phyloP scores from a whole-genome alignment of 352 stramenopile species.

The Globisporangium canariense region DNA sequence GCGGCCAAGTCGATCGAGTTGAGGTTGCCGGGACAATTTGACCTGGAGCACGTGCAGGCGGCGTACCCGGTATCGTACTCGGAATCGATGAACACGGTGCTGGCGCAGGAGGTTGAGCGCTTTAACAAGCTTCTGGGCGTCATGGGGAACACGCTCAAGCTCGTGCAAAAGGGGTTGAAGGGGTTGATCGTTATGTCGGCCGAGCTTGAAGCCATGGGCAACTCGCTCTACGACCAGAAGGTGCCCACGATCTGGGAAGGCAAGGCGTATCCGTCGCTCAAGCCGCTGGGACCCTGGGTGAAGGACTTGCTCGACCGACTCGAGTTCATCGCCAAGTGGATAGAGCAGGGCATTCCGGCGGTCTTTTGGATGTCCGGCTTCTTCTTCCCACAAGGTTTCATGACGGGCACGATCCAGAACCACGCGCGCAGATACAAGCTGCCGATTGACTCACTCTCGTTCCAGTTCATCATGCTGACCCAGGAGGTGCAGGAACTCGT shows the following conservation, averaged over 20 bases:
- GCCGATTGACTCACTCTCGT: constrained; percentile 91
- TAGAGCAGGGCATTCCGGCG: constrained; percentile 65
- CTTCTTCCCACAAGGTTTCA: constrained; percentile 91
- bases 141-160: constrained; percentile 63
- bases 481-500: constrained; percentile 53
- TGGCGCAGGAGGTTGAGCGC: constrained; percentile 85
- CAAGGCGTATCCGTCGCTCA: constrained; percentile 90
- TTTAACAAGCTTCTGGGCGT: constrained; percentile 79
- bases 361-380: constrained; percentile 92
- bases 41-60: constrained; percentile 73
- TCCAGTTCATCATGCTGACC: constrained; percentile 82
- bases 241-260: constrained; percentile 86
- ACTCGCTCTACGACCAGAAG: constrained; percentile 86
- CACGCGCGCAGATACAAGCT: constrained; percentile 86
- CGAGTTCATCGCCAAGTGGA: constrained; percentile 69
- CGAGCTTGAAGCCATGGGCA: constrained; percentile 85
- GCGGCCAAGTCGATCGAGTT: constrained; percentile 67
- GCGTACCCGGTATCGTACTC: constrained; percentile 90
- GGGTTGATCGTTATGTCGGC: constrained; percentile 85
- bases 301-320: constrained; percentile 83
- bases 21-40: constrained; percentile 59
- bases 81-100: constrained; percentile 95
- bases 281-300: constrained; percentile 86
- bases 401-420: constrained; percentile 92
- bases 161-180: constrained; percentile 70